Evolutionary conservation across 768 basidiomycete genomes (phyloP).

Genomic region (Kockovaella imperatae): DNA sequence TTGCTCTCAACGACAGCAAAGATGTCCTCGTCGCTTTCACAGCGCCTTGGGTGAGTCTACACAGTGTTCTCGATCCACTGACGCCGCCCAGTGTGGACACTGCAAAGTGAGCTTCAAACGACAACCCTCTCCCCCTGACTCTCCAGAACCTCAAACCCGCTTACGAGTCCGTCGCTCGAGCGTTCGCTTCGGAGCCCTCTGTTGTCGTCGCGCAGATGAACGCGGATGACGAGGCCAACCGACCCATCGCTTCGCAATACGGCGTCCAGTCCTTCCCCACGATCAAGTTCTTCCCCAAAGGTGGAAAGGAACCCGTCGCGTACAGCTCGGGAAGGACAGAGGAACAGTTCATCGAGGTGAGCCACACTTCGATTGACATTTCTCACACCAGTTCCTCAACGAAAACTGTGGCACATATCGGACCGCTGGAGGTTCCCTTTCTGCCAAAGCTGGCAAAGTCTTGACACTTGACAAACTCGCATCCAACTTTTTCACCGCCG

Average conservation of each 20-base stretch:
- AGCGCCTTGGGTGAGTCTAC: constrained; percentile 47
- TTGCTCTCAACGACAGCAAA: constrained; percentile 63
- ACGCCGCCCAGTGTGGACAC: constrained; percentile 74
- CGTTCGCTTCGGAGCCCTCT: constrained; percentile 68
- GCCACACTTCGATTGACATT: background rate
- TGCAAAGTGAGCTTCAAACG: constrained; percentile 56
- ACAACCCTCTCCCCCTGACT: background rate
- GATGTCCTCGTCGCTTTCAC: constrained; percentile 67
- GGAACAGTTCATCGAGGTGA: constrained; percentile 40
- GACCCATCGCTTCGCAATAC: constrained; percentile 61
- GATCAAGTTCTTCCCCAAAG: constrained; percentile 84
- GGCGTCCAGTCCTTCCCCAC: constrained; percentile 79
- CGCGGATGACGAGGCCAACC: constrained; percentile 75
- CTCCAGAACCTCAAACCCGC: constrained; percentile 61
- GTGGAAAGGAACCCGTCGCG: constrained; percentile 52
- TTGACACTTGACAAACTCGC: constrained; percentile 70
- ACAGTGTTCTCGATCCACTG: constrained; percentile 1
- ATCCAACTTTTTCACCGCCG: constrained; percentile 61
- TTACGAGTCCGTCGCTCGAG: constrained; percentile 73
- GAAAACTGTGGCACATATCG: constrained; percentile 69
- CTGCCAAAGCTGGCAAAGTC: constrained; percentile 68
- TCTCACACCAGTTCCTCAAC: constrained; percentile 36
- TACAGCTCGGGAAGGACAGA: constrained; percentile 63
- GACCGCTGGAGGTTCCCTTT: constrained; percentile 70
- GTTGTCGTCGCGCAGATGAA: constrained; percentile 86